Evolutionary conservation across 2,329 filamentous ascomycete genomes (phyloP), one percentile per base, ranked within the genome.

Genomic region (Monosporascus sp.): DNA sequence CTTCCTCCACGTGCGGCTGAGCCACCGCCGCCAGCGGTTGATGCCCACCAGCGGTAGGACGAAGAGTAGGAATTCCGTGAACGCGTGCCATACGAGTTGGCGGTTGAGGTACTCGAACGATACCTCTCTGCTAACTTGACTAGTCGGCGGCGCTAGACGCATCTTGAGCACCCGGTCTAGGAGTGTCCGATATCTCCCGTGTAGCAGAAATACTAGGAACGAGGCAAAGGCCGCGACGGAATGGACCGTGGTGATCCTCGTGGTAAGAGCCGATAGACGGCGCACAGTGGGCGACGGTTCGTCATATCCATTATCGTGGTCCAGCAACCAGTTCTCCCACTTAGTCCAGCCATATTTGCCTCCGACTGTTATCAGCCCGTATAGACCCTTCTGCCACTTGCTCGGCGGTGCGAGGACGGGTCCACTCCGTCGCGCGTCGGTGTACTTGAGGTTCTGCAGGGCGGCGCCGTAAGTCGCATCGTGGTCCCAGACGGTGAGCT

Each of bases 1-100:
- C 69, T 86, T 91, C 61, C 88, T 84, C 90, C 91, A 96, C n/a
- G 86, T 84, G 57, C 91, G 82, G 20, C 82, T 79, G n/a, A 97
- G 76, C 87, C 93, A 96, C 60, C 92, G 82, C 53, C 90, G 83
- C 94, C 94, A 99, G 59, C 91, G 83, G 64, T 89, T 87, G 61
- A 99, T 93, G 49, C 94, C 94, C 42, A 99, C 89, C n/a, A 99
- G 80, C 0, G 94, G 94, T n/a, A 99, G 79, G 18, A 97, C 82
- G 69, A 97, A 99, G 34, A 99, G 81, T n/a, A 99, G 77, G 63
- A 99, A 99, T 69, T 99, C 94, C 25, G 94, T 99, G 65, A 99
- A 96, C n/a, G 94, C 94, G 72, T 99, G 94, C 94, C 94, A 99
- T 38, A 99, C 94, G 11, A 99, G 83, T 72, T 99, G 94, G 47